Evolutionary conservation across 169 alveolate genomes (phyloP), one percentile per base, ranked within the genome.

Genomic region (Besnoitia besnoiti): DNA sequence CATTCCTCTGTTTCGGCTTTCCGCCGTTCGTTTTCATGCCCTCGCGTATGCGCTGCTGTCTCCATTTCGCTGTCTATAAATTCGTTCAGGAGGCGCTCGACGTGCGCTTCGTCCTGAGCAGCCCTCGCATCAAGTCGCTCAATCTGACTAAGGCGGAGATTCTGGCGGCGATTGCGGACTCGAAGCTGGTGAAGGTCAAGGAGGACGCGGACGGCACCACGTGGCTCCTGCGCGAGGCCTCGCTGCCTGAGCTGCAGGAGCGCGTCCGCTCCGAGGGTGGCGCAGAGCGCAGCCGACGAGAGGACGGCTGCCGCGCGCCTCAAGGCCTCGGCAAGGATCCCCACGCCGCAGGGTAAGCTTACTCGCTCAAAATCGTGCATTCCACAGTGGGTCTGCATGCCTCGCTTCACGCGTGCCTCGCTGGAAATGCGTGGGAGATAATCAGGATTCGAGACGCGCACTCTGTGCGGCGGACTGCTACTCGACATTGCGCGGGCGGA

Each of bases 81-180:
- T 50, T 50, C 19, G 30, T 21, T 0, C 76, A 88, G 92, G 92
- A 62, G 85, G 50, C 92, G 2, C 87, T 62, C 49, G 35, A 88
- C n/a, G 46, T 88, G 33, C 46, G 76, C 76, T 88, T 47, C 40
- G 92, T 88, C 37, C 37, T 88, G 47, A 88, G 87, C 87, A 88
- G 92, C 76, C 92, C 92, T 0, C 85, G 92, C 42, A 88, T 88
- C 51, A 33, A 75, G 73, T 40, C 85, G 21, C 55, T 88, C 87
- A 49, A 62, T 0, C 50, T 82, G 33, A 46, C 92, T 30, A 37
- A 40, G 59, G 77, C 40, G n/a, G 92, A 88, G 37, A 40, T 88
- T 10, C 33, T 47, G 21, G 92, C 62, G 35, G 92, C 92, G 7
- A 27, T 88, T 2, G 50, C n/a, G 14, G 92, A 49, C 73, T 62